phyloP scores from a whole-genome alignment of 2,329 filamentous ascomycete species.

The Aspergillus flavus region DNA sequence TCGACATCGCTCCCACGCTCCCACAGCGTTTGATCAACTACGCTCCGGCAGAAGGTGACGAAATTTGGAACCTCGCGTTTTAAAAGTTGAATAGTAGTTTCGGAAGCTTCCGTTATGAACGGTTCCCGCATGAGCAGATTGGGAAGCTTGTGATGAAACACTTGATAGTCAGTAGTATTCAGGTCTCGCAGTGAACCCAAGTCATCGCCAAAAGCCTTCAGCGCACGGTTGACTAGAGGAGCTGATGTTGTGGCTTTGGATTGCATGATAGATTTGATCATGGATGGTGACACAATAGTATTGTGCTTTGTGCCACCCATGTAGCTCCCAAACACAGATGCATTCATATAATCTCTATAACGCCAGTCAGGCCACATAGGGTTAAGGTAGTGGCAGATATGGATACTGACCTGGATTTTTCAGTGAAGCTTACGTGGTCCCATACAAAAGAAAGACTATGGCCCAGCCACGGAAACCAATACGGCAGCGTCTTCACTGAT shows the following conservation, averaged over 20 bases:
- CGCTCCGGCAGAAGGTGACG: slow-evolving; percentile 60
- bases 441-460: slow-evolving; percentile 55
- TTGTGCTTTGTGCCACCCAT: slow-evolving; percentile 54
- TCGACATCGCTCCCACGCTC: slow-evolving; percentile 56
- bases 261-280: slow-evolving; percentile 46
- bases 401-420: slow-evolving; percentile 41
- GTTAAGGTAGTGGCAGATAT: not conserved
- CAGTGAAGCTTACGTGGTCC: slow-evolving; percentile 49
- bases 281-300: slow-evolving; percentile 52
- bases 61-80: slow-evolving; percentile 56
- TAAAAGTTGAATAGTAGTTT: slow-evolving; percentile 40
- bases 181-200: slow-evolving; percentile 40
- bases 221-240: slow-evolving; percentile 35
- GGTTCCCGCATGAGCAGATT: slow-evolving; percentile 51
- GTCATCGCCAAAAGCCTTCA: slow-evolving; percentile 49
- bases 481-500: slow-evolving; percentile 55
- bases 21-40: slow-evolving; percentile 65
- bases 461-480: slow-evolving; percentile 62
- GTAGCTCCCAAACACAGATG: slow-evolving; percentile 53
- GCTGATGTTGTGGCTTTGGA: slow-evolving; percentile 31
- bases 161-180: slow-evolving; percentile 34
- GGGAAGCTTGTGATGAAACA: slow-evolving; percentile 41
- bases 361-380: slow-evolving; percentile 17
- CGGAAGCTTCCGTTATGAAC: slow-evolving; percentile 47
- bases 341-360: slow-evolving; percentile 38